Evolutionary conservation across 78 protist genomes (phyloP).

Genomic region (Corallochytrium limacisporum): DNA sequence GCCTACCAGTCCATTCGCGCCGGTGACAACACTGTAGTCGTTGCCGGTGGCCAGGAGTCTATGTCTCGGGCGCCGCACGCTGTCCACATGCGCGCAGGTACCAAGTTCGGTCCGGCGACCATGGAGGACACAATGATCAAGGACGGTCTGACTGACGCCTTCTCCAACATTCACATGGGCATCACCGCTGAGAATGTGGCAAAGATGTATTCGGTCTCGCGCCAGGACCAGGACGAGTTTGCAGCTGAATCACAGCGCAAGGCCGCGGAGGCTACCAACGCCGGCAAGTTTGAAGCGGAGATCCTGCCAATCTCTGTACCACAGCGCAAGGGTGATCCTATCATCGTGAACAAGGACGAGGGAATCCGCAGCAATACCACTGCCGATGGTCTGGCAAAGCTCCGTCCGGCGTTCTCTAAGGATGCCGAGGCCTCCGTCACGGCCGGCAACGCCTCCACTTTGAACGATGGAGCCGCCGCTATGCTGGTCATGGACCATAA

Average conservation of each 20-base stretch:
- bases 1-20: conserved; percentile 72
- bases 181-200: conserved; percentile 77
- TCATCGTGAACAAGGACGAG: conserved; percentile 19
- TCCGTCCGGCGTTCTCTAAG: not conserved
- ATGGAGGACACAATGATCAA: conserved; percentile 56
- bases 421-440: conserved; percentile 60
- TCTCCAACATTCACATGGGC: conserved; percentile 64
- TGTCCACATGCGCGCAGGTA: conserved; percentile 51
- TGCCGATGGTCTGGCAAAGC: not conserved
- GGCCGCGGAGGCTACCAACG: conserved; percentile 30
- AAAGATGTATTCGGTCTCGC: conserved; percentile 35
- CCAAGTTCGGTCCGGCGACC: conserved; percentile 44
- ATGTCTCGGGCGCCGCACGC: conserved; percentile 85
- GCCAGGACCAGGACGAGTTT: conserved; percentile 64
- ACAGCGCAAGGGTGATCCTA: not conserved
- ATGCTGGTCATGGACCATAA: conserved; percentile 51
- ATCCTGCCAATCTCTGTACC: conserved; percentile 5
- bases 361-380: not conserved
- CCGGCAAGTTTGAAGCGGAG: conserved; percentile 7
- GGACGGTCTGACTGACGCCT: conserved; percentile 90
- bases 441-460: conserved; percentile 79
- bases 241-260: conserved; percentile 57
- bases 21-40: conserved; percentile 48
- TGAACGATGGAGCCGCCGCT: conserved; percentile 90
- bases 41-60: conserved; percentile 93